phyloP scores from a whole-genome alignment of 257 asterid species.

The Solanum gracilifrons region DNA sequence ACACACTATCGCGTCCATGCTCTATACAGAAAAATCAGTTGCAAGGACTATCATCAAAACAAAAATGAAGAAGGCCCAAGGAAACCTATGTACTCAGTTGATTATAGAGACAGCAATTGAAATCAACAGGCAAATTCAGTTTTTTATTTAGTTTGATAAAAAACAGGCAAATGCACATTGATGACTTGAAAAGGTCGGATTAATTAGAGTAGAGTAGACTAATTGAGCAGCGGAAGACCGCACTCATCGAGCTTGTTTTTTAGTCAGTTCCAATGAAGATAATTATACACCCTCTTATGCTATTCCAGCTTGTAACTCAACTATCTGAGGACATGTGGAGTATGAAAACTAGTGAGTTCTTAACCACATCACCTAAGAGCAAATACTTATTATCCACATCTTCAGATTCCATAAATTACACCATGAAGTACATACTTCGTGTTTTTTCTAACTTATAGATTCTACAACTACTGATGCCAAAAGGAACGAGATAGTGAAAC shows the following conservation, averaged over 20 bases:
- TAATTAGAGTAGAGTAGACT: background rate
- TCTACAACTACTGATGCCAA: background rate
- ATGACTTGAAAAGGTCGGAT: background rate
- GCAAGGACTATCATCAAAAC: background rate
- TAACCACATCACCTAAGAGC: background rate
- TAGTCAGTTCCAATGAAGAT: background rate
- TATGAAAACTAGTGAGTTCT: background rate
- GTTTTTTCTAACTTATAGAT: background rate
- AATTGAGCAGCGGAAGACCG: background rate
- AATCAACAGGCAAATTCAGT: background rate
- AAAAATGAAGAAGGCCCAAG: background rate
- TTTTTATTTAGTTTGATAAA: background rate
- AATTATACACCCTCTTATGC: background rate
- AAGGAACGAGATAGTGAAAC: background rate
- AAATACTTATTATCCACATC: background rate
- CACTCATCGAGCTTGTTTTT: background rate
- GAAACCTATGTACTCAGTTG: background rate
- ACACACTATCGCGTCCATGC: background rate
- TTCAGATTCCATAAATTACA: background rate
- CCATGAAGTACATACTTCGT: background rate
- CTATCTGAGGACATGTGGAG: background rate
- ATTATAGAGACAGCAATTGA: background rate
- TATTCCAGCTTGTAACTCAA: background rate
- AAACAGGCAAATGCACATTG: background rate
- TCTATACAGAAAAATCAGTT: background rate